A percentile compares a stretch with the other conserved stretches of the same genome.
Evolutionary conservation across 768 basidiomycete species (phyloP).

Genomic region (Tephrocybe sp.): DNA sequence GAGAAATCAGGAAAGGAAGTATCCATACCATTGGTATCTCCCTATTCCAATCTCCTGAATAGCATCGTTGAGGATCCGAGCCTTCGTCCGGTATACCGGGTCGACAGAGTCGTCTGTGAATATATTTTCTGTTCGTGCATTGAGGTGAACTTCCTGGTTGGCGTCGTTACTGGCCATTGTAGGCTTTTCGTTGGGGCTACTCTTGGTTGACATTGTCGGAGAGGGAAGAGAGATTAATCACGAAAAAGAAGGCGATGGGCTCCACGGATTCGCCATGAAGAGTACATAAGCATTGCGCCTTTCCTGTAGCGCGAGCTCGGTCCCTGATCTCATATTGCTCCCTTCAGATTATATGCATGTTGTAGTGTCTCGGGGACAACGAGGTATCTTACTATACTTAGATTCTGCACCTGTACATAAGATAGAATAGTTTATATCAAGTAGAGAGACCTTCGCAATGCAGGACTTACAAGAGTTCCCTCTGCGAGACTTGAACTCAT

Average conservation of each 20-base stretch:
- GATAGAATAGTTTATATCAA: no score
- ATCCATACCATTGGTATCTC: conserved; percentile 52
- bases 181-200: background rate
- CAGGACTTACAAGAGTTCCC: no score
- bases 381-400: no score
- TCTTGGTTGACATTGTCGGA: background rate
- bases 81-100: conserved; percentile 60
- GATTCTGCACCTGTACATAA: no score
- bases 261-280: no score
- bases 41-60: conserved; percentile 72
- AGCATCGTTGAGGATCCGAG: conserved; percentile 55
- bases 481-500: no score
- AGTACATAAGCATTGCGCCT: no score
- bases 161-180: background rate
- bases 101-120: conserved; percentile 34
- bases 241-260: background rate
- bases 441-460: no score
- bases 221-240: background rate
- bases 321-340: no score
- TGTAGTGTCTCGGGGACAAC: no score
- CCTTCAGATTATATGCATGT: no score
- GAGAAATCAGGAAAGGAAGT: background rate
- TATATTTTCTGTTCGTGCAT: conserved; percentile 12
- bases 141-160: background rate
- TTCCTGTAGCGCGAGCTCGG: no score